These are phyloP conservation scores for Alloteropsis semialata DNA, from an alignment of 176 grass and related monocot genomes.

Conservation along the genomic window DNA sequence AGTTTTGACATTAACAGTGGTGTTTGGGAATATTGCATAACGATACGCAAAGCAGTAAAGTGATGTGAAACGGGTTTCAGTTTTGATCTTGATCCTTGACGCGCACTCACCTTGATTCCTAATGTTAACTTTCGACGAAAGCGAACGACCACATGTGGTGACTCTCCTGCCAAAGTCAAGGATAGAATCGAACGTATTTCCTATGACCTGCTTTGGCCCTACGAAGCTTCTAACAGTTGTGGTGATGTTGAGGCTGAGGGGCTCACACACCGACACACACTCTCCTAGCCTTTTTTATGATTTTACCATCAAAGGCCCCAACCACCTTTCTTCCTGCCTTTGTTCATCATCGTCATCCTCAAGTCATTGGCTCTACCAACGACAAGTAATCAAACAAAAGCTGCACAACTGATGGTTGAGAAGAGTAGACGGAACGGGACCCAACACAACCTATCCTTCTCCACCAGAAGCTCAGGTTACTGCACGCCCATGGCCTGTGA, in stretches of 20 bases:
- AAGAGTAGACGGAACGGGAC: conserved; percentile 40
- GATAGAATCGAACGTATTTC: background rate
- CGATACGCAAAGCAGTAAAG: background rate
- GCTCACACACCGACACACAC: background rate
- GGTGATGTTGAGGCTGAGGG: background rate
- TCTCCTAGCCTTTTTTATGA: background rate
- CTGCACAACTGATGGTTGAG: conserved; percentile 31
- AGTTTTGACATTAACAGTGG: background rate
- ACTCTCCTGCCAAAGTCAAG: background rate
- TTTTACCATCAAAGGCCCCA: background rate
- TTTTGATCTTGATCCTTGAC: background rate
- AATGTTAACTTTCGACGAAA: conserved; percentile 5
- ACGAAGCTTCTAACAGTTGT: background rate
- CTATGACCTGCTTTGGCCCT: background rate
- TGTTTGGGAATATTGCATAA: background rate
- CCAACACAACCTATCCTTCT: conserved; percentile 24
- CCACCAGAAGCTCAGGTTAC: background rate
- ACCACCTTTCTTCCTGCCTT: background rate
- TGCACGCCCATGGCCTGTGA: background rate
- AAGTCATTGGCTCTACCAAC: conserved; percentile 11
- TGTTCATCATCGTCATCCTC: background rate
- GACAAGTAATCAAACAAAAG: conserved; percentile 11
- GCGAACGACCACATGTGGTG: background rate
- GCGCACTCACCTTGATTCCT: background rate
- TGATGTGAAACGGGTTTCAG: background rate